phyloP scores from a whole-genome alignment of 2,329 filamentous ascomycete species.

The Cordyceps farinosa region DNA sequence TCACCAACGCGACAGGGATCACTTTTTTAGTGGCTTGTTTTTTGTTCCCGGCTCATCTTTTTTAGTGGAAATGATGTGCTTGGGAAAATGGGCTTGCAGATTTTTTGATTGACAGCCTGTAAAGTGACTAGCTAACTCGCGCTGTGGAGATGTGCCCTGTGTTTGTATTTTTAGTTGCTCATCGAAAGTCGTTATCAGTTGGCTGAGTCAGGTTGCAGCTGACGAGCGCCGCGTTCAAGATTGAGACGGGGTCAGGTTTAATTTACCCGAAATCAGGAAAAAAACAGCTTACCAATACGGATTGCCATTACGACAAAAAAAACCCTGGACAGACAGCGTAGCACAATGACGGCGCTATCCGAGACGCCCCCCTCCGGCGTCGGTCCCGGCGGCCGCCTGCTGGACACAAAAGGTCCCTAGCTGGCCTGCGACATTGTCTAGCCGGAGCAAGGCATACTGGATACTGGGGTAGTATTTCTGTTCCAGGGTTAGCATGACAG shows the following conservation, averaged over 20 bases:
- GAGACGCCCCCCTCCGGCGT: not conserved
- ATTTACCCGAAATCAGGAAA: not conserved
- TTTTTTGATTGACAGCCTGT: not conserved
- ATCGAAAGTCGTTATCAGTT: not conserved
- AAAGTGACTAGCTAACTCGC: not conserved
- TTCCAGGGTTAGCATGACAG: not conserved
- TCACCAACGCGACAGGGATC: too few relatives aligned
- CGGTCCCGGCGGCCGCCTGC: not conserved
- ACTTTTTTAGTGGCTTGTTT: too few relatives aligned
- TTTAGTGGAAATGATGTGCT: too few relatives aligned
- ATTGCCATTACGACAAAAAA: not conserved
- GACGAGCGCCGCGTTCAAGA: not conserved
- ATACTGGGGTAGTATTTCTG: not conserved
- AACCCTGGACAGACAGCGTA: not conserved
- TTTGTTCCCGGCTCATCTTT: too few relatives aligned
- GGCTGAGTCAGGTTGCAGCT: conserved; percentile 13
- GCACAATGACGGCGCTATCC: not conserved
- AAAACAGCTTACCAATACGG: not conserved
- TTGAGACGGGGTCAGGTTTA: not conserved
- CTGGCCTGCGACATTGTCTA: too few relatives aligned
- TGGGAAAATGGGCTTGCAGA: not conserved
- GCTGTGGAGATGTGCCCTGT: conserved; percentile 1
- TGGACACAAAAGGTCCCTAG: not conserved
- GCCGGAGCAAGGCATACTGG: too few relatives aligned
- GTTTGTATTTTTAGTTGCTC: not conserved